Evolutionary conservation across 2,329 filamentous ascomycete species (phyloP).

Genomic region (Tolypocladium capitatum): DNA sequence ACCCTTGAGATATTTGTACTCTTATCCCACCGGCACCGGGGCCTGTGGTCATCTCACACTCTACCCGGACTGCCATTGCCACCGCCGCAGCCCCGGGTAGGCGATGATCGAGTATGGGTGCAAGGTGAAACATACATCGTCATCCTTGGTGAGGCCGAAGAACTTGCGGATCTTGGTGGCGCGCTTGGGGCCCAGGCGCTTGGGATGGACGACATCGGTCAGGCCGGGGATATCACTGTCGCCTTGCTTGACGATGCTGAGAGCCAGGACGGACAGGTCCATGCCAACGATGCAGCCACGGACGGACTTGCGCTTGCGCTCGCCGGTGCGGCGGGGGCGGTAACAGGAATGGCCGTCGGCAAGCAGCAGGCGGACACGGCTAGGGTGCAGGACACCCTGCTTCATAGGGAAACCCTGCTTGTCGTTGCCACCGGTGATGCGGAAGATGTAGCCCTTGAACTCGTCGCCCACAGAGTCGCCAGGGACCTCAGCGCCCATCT

Average conservation of each 20-base stretch:
- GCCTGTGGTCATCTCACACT: constrained; percentile 39
- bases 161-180: constrained; percentile 99
- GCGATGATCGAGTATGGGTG: constrained; percentile 51
- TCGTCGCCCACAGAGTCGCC: constrained; percentile 95
- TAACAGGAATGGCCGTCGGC: constrained; percentile 98
- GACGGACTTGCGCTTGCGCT: constrained; percentile 99
- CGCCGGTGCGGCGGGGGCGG: constrained; percentile 90
- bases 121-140: constrained; percentile 78
- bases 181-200: constrained; percentile 98
- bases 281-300: constrained; percentile 96
- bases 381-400: constrained; percentile 98
- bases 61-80: constrained; percentile 35
- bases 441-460: constrained; percentile 99
- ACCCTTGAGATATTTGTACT: constrained; percentile 6
- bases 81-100: constrained; percentile 45
- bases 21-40: constrained; percentile 7
- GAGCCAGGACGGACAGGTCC: constrained; percentile 88
- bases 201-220: constrained; percentile 96
- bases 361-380: constrained; percentile 95
- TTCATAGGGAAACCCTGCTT: constrained; percentile 99
- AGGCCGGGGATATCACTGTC: constrained; percentile 87
- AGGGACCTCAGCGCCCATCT: constrained; percentile 84
- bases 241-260: constrained; percentile 96
- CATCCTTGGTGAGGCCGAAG: constrained; percentile 99
- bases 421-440: constrained; percentile 99